Conservation (phyloP, 202 grass and related monocot species). For the Eragrostis tef region DNA sequence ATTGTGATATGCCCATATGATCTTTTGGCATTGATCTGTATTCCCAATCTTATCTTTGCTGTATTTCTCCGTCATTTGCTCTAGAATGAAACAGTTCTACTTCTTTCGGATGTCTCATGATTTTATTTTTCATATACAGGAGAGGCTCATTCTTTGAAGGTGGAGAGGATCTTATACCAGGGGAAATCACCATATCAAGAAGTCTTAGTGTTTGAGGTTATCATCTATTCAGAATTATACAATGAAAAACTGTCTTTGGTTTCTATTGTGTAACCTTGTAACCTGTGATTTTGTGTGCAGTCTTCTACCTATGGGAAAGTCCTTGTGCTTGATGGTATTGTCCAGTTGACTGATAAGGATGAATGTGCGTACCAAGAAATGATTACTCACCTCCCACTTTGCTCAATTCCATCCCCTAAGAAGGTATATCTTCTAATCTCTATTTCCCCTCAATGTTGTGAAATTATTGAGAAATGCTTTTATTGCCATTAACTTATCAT, state of each 20-base stretch:
- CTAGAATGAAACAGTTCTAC: constrained; percentile 18
- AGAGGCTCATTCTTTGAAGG: constrained; percentile 91
- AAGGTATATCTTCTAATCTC: constrained; percentile 58
- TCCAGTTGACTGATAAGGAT: constrained; percentile 95
- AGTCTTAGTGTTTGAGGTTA: constrained; percentile 91
- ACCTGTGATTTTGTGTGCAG: constrained; percentile 56
- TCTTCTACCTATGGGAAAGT: constrained; percentile 90
- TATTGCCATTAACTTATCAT: background rate
- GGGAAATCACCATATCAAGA: constrained; percentile 92
- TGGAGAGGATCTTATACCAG: constrained; percentile 83
- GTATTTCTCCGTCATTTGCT: no score
- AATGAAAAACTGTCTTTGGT: constrained; percentile 7
- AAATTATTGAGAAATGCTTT: background rate
- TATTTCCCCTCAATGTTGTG: background rate
- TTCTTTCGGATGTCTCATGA: constrained; percentile 7
- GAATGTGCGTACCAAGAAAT: constrained; percentile 99
- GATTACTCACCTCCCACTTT: constrained; percentile 94
- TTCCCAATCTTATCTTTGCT: no score
- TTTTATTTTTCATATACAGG: constrained; percentile 60
- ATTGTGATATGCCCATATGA: no score
- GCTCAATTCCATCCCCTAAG: constrained; percentile 93
- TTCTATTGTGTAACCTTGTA: constrained; percentile 38
- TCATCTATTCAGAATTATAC: constrained; percentile 15
- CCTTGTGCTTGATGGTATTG: constrained; percentile 96
- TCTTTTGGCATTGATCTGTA: constrained; percentile 7